phyloP scores from a whole-genome alignment of 345 rosid genomes.

The Rhodamnia rubescens region DNA sequence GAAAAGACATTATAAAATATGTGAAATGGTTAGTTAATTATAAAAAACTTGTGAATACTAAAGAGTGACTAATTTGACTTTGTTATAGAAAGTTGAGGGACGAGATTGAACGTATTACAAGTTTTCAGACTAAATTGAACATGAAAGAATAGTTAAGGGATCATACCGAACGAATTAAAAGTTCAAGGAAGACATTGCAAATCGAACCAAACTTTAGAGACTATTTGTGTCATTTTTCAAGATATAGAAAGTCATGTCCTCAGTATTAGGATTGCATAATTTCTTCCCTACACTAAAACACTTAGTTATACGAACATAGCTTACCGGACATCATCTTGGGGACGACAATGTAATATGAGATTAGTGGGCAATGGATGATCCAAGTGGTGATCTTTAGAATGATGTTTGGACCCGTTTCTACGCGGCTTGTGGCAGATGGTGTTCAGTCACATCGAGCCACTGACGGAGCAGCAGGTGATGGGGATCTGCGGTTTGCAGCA shows the following conservation, averaged over 20 bases:
- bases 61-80: not conserved
- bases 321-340: not conserved
- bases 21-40: not conserved
- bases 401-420: not conserved
- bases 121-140: not conserved
- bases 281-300: not conserved
- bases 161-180: not conserved
- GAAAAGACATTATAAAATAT: not conserved
- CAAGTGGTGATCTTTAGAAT: not conserved
- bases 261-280: not conserved
- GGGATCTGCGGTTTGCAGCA: conserved; percentile 31
- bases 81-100: not conserved
- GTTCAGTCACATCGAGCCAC: conserved; percentile 18
- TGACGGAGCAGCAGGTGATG: conserved; percentile 31
- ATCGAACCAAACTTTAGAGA: not conserved
- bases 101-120: not conserved
- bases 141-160: not conserved
- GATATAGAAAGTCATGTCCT: not conserved
- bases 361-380: not conserved
- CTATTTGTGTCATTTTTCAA: not conserved
- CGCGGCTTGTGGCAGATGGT: conserved; percentile 14
- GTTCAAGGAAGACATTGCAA: not conserved
- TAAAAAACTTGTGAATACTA: not conserved
- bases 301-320: not conserved
- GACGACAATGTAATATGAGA: not conserved